Evolutionary conservation across 441 rosid species (phyloP).

Genomic region (Aquilaria agallochum): DNA sequence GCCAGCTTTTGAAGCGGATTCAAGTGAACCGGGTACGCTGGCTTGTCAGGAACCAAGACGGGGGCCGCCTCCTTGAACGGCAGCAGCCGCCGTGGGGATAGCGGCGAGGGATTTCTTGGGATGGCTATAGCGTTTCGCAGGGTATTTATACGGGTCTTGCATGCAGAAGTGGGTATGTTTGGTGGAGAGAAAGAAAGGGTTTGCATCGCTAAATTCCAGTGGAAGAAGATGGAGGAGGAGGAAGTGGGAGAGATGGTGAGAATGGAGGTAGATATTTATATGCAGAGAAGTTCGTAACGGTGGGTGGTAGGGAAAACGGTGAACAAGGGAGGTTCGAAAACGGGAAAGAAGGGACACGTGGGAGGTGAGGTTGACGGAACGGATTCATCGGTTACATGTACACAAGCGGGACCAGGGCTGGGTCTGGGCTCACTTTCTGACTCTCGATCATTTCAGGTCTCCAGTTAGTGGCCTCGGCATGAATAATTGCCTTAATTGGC

Average conservation of each 20-base stretch:
- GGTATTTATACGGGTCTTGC: conserved; percentile 28
- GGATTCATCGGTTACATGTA: too few species aligned
- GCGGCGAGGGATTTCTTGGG: conserved; percentile 7
- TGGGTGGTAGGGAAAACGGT: too few species aligned
- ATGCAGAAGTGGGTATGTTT: background rate
- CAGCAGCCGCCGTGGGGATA: conserved; percentile 7
- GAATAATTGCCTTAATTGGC: too few species aligned
- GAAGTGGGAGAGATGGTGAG: background rate
- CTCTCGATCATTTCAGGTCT: too few species aligned
- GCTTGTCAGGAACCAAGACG: background rate
- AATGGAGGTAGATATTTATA: background rate
- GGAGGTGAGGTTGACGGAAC: too few species aligned
- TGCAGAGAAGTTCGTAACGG: too few species aligned
- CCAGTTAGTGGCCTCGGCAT: too few species aligned
- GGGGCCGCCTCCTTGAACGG: background rate
- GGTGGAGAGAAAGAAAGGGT: conserved; percentile 2
- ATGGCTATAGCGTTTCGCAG: conserved; percentile 14
- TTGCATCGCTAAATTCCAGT: conserved; percentile 1
- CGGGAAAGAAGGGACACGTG: too few species aligned
- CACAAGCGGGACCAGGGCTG: too few species aligned
- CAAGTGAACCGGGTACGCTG: conserved; percentile 13
- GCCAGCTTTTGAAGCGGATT: conserved; percentile 44
- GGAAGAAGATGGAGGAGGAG: background rate
- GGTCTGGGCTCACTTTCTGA: too few species aligned
- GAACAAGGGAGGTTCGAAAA: too few species aligned